Percentiles rank a stretch among this genome's conserved stretches.
phyloP scores from a whole-genome alignment of 208 protist genomes.

The Crithidia bombi region DNA sequence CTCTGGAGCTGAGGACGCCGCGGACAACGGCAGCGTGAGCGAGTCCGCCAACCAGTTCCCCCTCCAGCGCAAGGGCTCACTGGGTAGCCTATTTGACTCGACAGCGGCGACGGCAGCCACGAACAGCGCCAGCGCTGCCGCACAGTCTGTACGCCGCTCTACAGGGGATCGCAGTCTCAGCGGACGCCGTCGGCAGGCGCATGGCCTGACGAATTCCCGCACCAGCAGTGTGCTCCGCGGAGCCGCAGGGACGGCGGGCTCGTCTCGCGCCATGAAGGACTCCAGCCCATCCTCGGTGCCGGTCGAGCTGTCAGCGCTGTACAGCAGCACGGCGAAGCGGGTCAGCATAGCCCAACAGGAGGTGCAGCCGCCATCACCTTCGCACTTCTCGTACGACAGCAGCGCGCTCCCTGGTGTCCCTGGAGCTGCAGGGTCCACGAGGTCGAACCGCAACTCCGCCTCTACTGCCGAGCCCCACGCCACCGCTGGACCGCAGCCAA shows the following conservation, averaged over 20 bases:
- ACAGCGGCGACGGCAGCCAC: slow-evolving; percentile 3
- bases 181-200: slow-evolving; percentile 13
- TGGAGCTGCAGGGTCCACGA: background rate
- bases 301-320: slow-evolving; percentile 23
- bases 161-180: slow-evolving; percentile 13
- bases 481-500: background rate
- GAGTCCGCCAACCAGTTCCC: slow-evolving; percentile 19
- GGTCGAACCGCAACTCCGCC: slow-evolving; percentile 6
- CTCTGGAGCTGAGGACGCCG: slow-evolving; percentile 25
- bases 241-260: background rate
- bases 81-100: slow-evolving; percentile 32
- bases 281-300: background rate
- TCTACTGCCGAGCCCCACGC: slow-evolving; percentile 14
- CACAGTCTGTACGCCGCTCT: slow-evolving; percentile 21
- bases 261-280: slow-evolving; percentile 15
- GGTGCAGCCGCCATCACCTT: slow-evolving; percentile 23
- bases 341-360: slow-evolving; percentile 32
- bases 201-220: slow-evolving; percentile 8
- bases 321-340: slow-evolving; percentile 23
- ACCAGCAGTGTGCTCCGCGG: slow-evolving; percentile 26
- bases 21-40: slow-evolving; percentile 21
- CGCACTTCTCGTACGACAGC: slow-evolving; percentile 22
- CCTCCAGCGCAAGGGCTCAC: slow-evolving; percentile 37
- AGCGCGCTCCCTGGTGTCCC: background rate
- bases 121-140: background rate